Percentiles rank a stretch among this genome's conserved stretches.
phyloP scores from a whole-genome alignment of 352 stramenopile genomes.

The Phytophthora pinifolia region DNA sequence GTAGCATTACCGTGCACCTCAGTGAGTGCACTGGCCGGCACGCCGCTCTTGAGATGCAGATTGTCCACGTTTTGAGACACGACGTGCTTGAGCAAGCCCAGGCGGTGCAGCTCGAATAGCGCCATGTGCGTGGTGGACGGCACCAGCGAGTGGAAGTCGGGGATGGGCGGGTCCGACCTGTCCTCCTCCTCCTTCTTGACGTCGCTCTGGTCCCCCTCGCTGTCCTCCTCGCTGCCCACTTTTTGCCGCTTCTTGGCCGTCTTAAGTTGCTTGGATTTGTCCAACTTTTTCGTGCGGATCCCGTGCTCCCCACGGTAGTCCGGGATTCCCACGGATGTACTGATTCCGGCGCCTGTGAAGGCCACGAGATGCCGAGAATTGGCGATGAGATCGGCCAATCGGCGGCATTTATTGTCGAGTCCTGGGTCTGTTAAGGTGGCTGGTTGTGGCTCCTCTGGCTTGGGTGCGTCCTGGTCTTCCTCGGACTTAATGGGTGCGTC shows the following conservation, averaged over 20 bases:
- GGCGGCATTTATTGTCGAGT: constrained; percentile 58
- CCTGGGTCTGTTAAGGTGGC: constrained; percentile 12
- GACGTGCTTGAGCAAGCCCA: constrained; percentile 74
- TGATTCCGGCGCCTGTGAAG: constrained; percentile 82
- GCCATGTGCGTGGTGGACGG: constrained; percentile 84
- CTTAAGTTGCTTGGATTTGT: constrained; percentile 25
- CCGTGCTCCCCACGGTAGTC: constrained; percentile 84
- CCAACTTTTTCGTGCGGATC: constrained; percentile 69
- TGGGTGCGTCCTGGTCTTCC: constrained; percentile 3
- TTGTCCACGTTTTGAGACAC: constrained; percentile 88
- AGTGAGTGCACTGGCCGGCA: constrained; percentile 52
- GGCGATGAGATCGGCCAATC: constrained; percentile 60
- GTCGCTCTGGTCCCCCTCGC: constrained; percentile 10
- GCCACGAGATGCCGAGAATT: constrained; percentile 68
- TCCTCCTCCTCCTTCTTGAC: constrained; percentile 10
- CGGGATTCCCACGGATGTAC: constrained; percentile 73
- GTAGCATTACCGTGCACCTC: constrained; percentile 86
- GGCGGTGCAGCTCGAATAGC: constrained; percentile 69
- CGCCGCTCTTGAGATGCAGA: constrained; percentile 78
- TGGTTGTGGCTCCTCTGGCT: constrained; percentile 5
- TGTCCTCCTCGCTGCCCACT: constrained; percentile 18
- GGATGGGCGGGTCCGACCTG: constrained; percentile 27
- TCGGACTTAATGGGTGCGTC: constrained; percentile 13
- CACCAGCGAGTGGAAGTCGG: constrained; percentile 68
- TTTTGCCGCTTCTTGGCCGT: constrained; percentile 26